Evolutionary conservation across 257 asterid genomes (phyloP).

Genomic region (Ehretia macrophylla): DNA sequence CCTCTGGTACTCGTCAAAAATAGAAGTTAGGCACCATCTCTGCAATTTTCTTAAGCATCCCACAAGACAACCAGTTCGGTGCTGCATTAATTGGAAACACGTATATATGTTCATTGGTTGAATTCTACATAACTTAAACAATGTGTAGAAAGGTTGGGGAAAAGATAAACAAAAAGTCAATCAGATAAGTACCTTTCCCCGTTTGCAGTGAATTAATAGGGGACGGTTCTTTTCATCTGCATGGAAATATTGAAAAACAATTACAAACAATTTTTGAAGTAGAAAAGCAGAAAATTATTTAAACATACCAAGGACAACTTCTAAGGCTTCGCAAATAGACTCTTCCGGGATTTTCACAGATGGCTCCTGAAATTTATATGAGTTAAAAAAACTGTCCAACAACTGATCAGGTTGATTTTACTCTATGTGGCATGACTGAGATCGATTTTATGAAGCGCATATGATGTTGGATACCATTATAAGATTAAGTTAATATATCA

Average conservation of each 20-base stretch:
- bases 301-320: conserved; percentile 52
- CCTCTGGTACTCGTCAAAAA: conserved; percentile 74
- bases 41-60: conserved; percentile 82
- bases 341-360: conserved; percentile 62
- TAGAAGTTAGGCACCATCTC: conserved; percentile 77
- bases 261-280: conserved; percentile 4
- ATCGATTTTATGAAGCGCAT: too few species aligned
- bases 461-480: too few species aligned
- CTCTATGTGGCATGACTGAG: too few species aligned
- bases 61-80: conserved; percentile 85
- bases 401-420: too few species aligned
- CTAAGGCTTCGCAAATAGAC: conserved; percentile 48
- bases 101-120: not conserved
- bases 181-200: conserved; percentile 65
- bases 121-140: too few species aligned
- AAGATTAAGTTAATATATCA: too few species aligned
- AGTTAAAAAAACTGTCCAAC: too few species aligned
- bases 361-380: conserved; percentile 54
- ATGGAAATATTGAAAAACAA: not conserved
- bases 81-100: conserved; percentile 38
- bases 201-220: conserved; percentile 78
- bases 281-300: not conserved
- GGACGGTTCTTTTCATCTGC: conserved; percentile 79
- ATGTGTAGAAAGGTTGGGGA: not conserved
- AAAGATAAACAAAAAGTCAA: not conserved